A percentile compares a stretch with the other conserved stretches of the same genome.
Conservation (phyloP, 176 grass and related monocot species). For the Avena eriantha region DNA sequence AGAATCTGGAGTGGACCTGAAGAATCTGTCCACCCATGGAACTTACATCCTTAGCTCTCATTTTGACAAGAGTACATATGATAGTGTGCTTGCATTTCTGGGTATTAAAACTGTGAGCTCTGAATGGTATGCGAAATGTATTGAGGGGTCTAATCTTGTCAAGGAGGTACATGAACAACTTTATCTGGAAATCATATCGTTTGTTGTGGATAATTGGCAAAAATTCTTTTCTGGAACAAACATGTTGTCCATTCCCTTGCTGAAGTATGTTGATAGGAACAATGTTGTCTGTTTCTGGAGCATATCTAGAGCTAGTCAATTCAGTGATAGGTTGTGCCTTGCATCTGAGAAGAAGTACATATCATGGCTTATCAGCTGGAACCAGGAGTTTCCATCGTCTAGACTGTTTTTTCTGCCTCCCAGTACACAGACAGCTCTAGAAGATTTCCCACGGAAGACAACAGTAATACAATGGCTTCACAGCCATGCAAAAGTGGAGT, state of each 20-base stretch:
- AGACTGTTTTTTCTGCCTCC: constrained; percentile 44
- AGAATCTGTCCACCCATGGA: constrained; percentile 61
- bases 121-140: constrained; percentile 76
- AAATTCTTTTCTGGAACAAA: constrained; percentile 34
- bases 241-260: constrained; percentile 55
- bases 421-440: constrained; percentile 40
- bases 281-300: constrained; percentile 51
- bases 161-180: constrained; percentile 51
- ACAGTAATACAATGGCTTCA: constrained; percentile 52
- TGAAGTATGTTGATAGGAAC: constrained; percentile 55
- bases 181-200: constrained; percentile 63
- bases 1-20: constrained; percentile 44
- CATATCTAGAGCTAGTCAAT: constrained; percentile 27
- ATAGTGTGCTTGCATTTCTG: constrained; percentile 54
- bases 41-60: constrained; percentile 58
- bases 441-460: background rate
- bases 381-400: constrained; percentile 54
- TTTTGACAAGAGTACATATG: constrained; percentile 52
- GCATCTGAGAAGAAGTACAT: constrained; percentile 32
- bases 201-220: constrained; percentile 52
- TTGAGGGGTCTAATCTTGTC: constrained; percentile 57
- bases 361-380: constrained; percentile 71
- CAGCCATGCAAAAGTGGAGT: constrained; percentile 43
- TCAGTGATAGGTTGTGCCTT: constrained; percentile 47
- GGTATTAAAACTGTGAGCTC: constrained; percentile 45